These are phyloP conservation scores for Paecilomyces sp. DNA, from an alignment of 2,329 filamentous ascomycete species.

Conservation along the genomic window DNA sequence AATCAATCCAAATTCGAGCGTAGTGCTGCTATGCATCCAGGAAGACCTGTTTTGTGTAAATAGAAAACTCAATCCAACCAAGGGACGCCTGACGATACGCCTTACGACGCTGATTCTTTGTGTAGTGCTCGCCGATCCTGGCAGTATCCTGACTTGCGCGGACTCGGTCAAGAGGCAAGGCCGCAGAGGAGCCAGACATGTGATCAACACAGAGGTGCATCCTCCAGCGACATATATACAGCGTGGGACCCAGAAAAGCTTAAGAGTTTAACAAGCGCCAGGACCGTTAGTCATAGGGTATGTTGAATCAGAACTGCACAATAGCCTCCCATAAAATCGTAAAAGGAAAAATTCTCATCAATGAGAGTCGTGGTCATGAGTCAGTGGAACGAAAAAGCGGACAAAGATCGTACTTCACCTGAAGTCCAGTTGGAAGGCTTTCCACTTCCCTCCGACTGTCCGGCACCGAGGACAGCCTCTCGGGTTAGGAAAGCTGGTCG, in stretches of 20 bases:
- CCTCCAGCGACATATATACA: background rate
- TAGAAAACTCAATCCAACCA: background rate
- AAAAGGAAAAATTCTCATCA: background rate
- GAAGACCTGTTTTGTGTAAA: conserved; percentile 19
- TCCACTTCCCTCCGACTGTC: conserved; percentile 40
- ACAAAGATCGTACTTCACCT: conserved; percentile 23
- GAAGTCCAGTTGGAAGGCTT: conserved; percentile 42
- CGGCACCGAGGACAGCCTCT: conserved; percentile 41
- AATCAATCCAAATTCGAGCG: background rate
- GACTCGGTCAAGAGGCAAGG: background rate
- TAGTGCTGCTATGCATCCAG: conserved; percentile 1
- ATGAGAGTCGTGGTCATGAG: background rate
- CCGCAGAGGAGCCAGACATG: background rate
- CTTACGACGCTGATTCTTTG: background rate
- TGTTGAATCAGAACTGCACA: background rate
- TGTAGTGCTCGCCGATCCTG: background rate
- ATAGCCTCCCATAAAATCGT: background rate
- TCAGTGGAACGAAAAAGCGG: background rate
- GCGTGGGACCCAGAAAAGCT: background rate
- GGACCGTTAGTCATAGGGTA: background rate
- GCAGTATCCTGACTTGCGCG: background rate
- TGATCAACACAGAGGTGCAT: background rate
- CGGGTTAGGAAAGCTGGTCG: conserved; percentile 31
- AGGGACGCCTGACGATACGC: background rate
- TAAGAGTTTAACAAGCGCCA: background rate